phyloP scores from a whole-genome alignment of 2,329 filamentous ascomycete genomes.

The Drechslerella stenobrocha region DNA sequence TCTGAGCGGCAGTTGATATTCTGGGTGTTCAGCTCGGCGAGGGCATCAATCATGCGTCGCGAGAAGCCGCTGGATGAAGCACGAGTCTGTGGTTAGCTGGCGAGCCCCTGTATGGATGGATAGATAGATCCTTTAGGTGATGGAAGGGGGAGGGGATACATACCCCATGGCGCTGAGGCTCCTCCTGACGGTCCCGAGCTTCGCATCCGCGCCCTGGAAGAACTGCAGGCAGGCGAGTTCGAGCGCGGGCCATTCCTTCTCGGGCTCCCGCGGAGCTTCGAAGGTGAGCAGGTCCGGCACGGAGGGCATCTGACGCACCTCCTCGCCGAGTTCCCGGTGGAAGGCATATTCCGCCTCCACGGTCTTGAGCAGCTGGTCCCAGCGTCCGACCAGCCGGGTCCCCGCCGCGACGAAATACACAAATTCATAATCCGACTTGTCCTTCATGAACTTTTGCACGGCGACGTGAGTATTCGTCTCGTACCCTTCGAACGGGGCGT shows the following conservation, averaged over 20 bases:
- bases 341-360: conserved; percentile 44
- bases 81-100: conserved; percentile 3
- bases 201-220: conserved; percentile 12
- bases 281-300: conserved; percentile 37
- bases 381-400: conserved; percentile 30
- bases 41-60: conserved; percentile 33
- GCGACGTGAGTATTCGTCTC: conserved; percentile 35
- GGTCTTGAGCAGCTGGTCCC: conserved; percentile 35
- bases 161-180: conserved; percentile 37
- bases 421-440: conserved; percentile 35
- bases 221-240: conserved; percentile 32
- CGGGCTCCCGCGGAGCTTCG: conserved; percentile 34
- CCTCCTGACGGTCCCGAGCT: conserved; percentile 15
- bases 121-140: neutral
- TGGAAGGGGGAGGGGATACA: neutral
- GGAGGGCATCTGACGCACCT: conserved; percentile 7
- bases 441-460: conserved; percentile 40
- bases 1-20: conserved; percentile 42
- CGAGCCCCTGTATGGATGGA: no score
- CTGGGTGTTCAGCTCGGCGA: conserved; percentile 33
- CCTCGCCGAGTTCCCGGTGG: conserved; percentile 24
- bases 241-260: conserved; percentile 27
- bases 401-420: conserved; percentile 26
- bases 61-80: conserved; percentile 34
- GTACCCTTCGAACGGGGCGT: conserved; percentile 30